Percentiles rank a stretch among this genome's conserved stretches.
Evolutionary conservation across 768 basidiomycete genomes (phyloP).

Genomic region (Tulasnella sp.): DNA sequence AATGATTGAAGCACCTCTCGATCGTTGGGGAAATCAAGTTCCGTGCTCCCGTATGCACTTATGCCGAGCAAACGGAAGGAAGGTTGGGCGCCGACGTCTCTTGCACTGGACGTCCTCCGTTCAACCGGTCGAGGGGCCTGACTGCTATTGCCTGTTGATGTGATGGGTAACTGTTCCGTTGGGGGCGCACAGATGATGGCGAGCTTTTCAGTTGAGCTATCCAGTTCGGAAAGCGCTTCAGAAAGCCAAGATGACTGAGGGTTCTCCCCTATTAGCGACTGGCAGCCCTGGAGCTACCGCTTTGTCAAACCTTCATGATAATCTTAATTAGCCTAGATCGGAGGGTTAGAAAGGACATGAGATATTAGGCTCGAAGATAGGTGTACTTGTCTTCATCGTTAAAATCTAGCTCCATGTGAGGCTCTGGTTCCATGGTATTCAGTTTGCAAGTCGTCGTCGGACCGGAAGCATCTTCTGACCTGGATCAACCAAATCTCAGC

Average conservation of each 20-base stretch:
- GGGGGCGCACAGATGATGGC: conserved; percentile 74
- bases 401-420: conserved; percentile 67
- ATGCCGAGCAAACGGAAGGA: conserved; percentile 73
- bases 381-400: conserved; percentile 53
- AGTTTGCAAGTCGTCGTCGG: conserved; percentile 85
- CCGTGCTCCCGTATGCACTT: conserved; percentile 78
- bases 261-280: too few species aligned
- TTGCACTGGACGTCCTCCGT: conserved; percentile 24
- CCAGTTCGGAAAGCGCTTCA: conserved; percentile 85
- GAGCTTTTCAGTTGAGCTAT: conserved; percentile 77
- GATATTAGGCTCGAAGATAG: neutral
- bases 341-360: neutral
- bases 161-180: conserved; percentile 25
- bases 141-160: neutral
- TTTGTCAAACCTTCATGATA: conserved; percentile 62
- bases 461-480: conserved; percentile 69
- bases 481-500: conserved; percentile 26
- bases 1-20: conserved; percentile 85
- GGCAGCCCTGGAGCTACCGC: neutral
- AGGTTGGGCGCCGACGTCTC: conserved; percentile 37
- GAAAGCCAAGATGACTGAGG: conserved; percentile 80
- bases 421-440: conserved; percentile 72
- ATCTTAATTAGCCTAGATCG: conserved; percentile 60
- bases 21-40: conserved; percentile 97
- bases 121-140: neutral